Evolutionary conservation across 2,329 filamentous ascomycete species (phyloP), one percentile per base, ranked within the genome.

Genomic region (Fusarium bactridioides): DNA sequence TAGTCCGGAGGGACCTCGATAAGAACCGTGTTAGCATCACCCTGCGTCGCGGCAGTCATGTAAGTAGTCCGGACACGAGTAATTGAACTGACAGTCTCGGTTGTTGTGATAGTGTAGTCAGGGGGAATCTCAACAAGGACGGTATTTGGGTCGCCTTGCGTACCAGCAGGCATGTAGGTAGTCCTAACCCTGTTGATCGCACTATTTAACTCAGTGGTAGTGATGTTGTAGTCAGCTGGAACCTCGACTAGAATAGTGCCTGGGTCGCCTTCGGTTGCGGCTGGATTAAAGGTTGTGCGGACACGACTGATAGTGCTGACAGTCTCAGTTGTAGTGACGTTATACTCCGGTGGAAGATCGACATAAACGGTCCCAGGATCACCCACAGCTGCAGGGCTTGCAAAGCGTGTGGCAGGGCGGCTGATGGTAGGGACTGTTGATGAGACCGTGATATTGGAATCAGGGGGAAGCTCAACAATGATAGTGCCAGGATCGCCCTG

Each of bases 401-500:
- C 37, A 29, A 66, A 67, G 10, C 45, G 64, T 11, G 61, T 67
- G 15, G 31, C 23, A 31, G 62, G 62, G n/a, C 45, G 51, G 6
- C 54, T 54, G 13, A 67, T 54, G 4, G 64, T 67, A 19, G 40
- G 35, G 27, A 61, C 31, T n/a, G 37, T 64, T 8, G 40, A 25
- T 10, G 62, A 53, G 12, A 55, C 37, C 4, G 65, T 68, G 25
- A 67, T 44, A 37, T 67, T 68, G 16, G 29, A 44, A 11, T 67
- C 63, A 10, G 65, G 65, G 25, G 62, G 65, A n/a, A 61, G 31
- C 45, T 67, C 38, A 10, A 68, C n/a, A 15, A 67, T 35, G 16
- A 71, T 35, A 8, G 68, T 71, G 7, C 62, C 57, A 10, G 67
- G 68, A 12, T 71, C 69, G 2, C 61, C 69, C n/a, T 59, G 45